phyloP scores from a whole-genome alignment of 108 stramenopile species.

The Cyclotella distinguenda region DNA sequence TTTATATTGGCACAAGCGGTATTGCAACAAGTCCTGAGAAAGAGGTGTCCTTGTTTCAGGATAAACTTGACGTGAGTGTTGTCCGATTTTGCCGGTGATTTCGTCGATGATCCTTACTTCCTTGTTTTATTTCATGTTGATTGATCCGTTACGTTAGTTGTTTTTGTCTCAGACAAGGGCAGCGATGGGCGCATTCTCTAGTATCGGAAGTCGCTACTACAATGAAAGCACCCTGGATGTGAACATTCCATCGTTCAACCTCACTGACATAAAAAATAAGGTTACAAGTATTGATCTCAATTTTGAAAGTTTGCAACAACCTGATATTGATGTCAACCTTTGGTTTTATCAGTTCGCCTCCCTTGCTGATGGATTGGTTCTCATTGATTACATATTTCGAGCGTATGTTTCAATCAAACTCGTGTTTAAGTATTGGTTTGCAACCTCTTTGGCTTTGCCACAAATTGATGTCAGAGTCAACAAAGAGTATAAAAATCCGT shows the following conservation, averaged over 20 bases:
- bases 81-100: too few species aligned
- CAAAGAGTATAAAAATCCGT: slow-evolving; percentile 40
- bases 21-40: slow-evolving; percentile 20
- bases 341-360: slow-evolving; percentile 36
- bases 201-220: slow-evolving; percentile 30
- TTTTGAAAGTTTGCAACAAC: slow-evolving; percentile 36
- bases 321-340: slow-evolving; percentile 43
- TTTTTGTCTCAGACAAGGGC: slow-evolving; percentile 32
- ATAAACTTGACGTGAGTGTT: slow-evolving; percentile 38
- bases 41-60: slow-evolving; percentile 22
- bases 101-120: too few species aligned
- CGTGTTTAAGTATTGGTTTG: slow-evolving; percentile 45
- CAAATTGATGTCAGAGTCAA: slow-evolving; percentile 40
- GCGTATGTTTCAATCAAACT: slow-evolving; percentile 34
- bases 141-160: slow-evolving; percentile 9
- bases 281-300: slow-evolving; percentile 34
- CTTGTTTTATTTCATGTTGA: too few species aligned
- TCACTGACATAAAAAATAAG: slow-evolving; percentile 44
- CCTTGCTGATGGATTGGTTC: slow-evolving; percentile 36
- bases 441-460: slow-evolving; percentile 41
- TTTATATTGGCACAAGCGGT: slow-evolving; percentile 21
- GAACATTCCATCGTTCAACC: slow-evolving; percentile 37
- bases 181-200: slow-evolving; percentile 42
- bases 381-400: slow-evolving; percentile 38
- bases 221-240: slow-evolving; percentile 21